Evolutionary conservation across 192 early-diverging fungal genomes (phyloP), one percentile per base, ranked within the genome.

Genomic region (Backusella luteola): DNA sequence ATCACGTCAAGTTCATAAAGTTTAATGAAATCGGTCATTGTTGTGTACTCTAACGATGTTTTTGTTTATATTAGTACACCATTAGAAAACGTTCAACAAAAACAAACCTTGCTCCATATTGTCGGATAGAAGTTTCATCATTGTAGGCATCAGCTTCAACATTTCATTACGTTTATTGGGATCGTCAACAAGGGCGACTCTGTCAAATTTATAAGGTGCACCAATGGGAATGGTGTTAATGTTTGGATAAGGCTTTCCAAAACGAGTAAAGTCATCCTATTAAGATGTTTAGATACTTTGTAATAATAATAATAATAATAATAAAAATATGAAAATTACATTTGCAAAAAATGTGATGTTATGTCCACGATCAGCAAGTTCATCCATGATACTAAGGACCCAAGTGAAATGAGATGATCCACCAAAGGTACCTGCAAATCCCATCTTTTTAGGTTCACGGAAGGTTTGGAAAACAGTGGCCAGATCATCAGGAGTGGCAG

Each of bases 301-400:
- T 39, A 8, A 8, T 12, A 11, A 11, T 39, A 39, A 39, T 11
- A 39, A 39, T 11, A 2, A 39, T 11, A 39, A 38, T 3, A 39
- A 12, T 0, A 39, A 29, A 1, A 29, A 29, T 29, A 29, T 9
- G 4, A 66, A 26, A 32, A 0, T 44, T 71, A 71, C 69, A 15
- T 2, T 71, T 29, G 69, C 26, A 6, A 71, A 41, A 15, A 44
- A 71, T 17, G 69, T 26, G 0, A 23, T 5, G 1, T 46, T 71
- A n/a, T 71, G 69, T 8, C 69, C 69, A 15, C 69, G 38, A 19
- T 49, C 23, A 71, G n/a, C 41, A 29, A 71, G n/a, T 44, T 71
- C 41, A 71, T 71, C 42, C 42, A 71, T 39, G 4, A 71, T 71
- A 26, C 23, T 19, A 6, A 71, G 69, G 19, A 71, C 69, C 69